These are phyloP conservation scores for Metschnikowia santaceciliae DNA, from an alignment of 805 yeast species.

Conservation along the genomic window DNA sequence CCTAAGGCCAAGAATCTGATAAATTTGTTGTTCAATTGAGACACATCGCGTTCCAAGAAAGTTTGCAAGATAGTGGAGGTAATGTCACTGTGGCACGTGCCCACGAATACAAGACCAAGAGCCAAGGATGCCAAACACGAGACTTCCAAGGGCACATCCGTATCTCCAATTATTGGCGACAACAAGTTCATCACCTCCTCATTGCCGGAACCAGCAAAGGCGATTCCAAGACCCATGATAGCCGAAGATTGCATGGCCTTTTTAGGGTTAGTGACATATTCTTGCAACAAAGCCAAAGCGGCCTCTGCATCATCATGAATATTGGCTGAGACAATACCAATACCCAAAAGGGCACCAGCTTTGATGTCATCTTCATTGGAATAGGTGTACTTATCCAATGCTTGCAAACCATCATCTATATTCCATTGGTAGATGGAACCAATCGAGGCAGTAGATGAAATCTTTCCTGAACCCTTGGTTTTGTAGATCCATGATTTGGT, in stretches of 20 bases:
- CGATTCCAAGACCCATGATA: conserved; percentile 86
- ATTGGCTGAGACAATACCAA: conserved; percentile 87
- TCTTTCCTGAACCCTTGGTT: conserved; percentile 89
- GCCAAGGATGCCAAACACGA: conserved; percentile 86
- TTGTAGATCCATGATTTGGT: conserved; percentile 81
- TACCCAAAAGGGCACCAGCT: conserved; percentile 96
- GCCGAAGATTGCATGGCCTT: conserved; percentile 71
- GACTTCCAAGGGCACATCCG: conserved; percentile 68
- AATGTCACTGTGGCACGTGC: conserved; percentile 92
- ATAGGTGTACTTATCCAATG: conserved; percentile 82
- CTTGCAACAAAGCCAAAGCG: conserved; percentile 80
- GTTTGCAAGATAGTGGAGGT: conserved; percentile 91
- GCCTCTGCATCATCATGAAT: conserved; percentile 96
- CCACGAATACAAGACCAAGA: conserved; percentile 90
- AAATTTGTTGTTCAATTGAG: conserved; percentile 81
- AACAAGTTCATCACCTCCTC: conserved; percentile 75
- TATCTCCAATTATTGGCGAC: conserved; percentile 78
- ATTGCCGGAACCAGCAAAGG: conserved; percentile 91
- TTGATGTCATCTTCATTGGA: conserved; percentile 81
- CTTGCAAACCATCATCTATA: conserved; percentile 81
- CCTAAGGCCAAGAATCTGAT: conserved; percentile 88
- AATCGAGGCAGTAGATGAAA: conserved; percentile 84
- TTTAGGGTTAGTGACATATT: conserved; percentile 65
- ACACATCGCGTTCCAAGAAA: conserved; percentile 75
- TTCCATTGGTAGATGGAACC: conserved; percentile 94